These are phyloP conservation scores for Fusarium avenaceum DNA, from an alignment of 2,329 filamentous ascomycete genomes.

Conservation along the genomic window DNA sequence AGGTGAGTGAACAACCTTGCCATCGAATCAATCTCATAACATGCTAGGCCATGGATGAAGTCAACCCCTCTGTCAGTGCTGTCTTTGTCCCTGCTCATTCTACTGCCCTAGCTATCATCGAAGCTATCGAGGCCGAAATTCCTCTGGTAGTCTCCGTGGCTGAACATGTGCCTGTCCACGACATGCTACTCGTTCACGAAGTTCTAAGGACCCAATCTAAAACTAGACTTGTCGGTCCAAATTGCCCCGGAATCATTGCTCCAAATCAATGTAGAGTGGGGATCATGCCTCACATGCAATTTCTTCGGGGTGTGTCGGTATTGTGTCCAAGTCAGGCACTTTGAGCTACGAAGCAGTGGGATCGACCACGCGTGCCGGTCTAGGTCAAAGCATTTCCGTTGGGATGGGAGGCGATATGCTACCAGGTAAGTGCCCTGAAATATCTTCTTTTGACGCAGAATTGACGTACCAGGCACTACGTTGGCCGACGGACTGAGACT, in stretches of 20 bases:
- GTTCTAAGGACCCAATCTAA: conserved; percentile 79
- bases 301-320: conserved; percentile 72
- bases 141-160: conserved; percentile 83
- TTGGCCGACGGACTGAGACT: conserved; percentile 78
- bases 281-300: conserved; percentile 59
- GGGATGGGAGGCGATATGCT: conserved; percentile 83
- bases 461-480: conserved; percentile 63
- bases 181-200: conserved; percentile 78
- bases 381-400: conserved; percentile 82
- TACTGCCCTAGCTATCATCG: conserved; percentile 77
- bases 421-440: conserved; percentile 61
- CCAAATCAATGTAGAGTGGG: conserved; percentile 72
- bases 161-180: conserved; percentile 83
- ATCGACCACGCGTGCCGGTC: conserved; percentile 77
- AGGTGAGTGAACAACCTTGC: conserved; percentile 41
- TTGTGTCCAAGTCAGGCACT: conserved; percentile 85
- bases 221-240: conserved; percentile 82
- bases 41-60: conserved; percentile 51
- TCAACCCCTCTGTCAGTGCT: conserved; percentile 74
- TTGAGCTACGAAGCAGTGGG: conserved; percentile 85
- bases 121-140: conserved; percentile 82
- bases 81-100: conserved; percentile 80
- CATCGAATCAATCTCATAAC: not conserved
- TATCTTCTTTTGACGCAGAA: rapidly evolving
- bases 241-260: conserved; percentile 84